Percentiles rank a stretch among this genome's conserved stretches.
Conservation (phyloP, 148 eudicot species). For the Rhododendron mucronatum region DNA sequence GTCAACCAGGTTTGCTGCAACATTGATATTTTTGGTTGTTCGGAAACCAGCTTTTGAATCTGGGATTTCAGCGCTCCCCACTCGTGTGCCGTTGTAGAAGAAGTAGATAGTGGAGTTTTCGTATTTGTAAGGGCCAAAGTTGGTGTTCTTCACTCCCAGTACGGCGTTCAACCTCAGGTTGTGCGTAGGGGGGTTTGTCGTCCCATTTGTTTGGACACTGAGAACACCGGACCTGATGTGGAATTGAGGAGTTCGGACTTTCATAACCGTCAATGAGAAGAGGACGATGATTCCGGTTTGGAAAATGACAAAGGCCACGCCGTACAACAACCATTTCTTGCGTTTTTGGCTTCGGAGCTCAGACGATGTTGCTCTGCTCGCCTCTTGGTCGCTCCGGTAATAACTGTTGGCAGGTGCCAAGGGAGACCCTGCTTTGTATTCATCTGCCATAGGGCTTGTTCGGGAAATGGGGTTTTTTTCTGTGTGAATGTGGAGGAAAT, state of each 20-base stretch:
- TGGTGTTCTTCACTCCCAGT: slow-evolving; percentile 15
- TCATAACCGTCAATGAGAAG: slow-evolving; percentile 12
- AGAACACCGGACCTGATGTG: neutral
- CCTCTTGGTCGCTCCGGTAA: neutral
- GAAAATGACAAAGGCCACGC: neutral
- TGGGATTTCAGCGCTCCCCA: slow-evolving; percentile 1
- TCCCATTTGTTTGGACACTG: neutral
- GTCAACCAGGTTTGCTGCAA: neutral
- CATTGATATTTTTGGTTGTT: slow-evolving; percentile 8
- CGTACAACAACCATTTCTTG: neutral
- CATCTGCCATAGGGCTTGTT: neutral
- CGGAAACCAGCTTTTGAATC: neutral
- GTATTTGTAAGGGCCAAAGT: slow-evolving; percentile 3
- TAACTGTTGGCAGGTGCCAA: neutral
- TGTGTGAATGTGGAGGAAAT: neutral
- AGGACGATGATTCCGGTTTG: neutral
- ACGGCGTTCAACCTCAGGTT: neutral
- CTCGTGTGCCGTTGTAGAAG: neutral
- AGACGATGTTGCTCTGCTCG: neutral
- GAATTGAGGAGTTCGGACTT: slow-evolving; percentile 14
- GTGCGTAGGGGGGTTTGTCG: neutral
- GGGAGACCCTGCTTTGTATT: neutral
- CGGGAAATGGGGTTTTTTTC: neutral
- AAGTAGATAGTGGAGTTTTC: neutral
- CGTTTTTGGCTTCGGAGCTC: slow-evolving; percentile 14